A percentile compares a stretch with the other conserved stretches of the same genome.
These are phyloP conservation scores for Whalleya microplaca DNA, from an alignment of 2,329 filamentous ascomycete species.

Conservation along the genomic window DNA sequence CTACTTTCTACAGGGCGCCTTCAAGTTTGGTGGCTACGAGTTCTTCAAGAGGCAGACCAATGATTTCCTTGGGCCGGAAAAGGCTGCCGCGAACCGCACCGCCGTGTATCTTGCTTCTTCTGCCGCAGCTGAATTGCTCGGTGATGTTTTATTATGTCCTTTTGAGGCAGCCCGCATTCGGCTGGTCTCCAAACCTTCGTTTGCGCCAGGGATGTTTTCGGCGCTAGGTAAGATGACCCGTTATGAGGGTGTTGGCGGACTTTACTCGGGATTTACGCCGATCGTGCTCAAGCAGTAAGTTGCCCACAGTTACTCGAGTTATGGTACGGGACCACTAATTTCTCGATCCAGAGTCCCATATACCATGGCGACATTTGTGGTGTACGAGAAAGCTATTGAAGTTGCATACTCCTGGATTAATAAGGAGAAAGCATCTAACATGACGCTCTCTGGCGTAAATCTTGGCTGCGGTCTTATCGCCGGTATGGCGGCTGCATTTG, in stretches of 20 bases:
- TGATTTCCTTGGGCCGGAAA: conserved; percentile 29
- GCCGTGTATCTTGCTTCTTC: conserved; percentile 31
- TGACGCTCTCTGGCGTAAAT: conserved; percentile 27
- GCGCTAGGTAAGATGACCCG: conserved; percentile 28
- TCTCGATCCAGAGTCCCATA: conserved; percentile 28
- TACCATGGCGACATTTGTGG: conserved; percentile 33
- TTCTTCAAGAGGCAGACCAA: conserved; percentile 31
- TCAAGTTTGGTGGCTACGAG: conserved; percentile 35
- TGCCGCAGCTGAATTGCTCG: conserved; percentile 31
- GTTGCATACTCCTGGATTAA: conserved; percentile 26
- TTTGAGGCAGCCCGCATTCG: conserved; percentile 34
- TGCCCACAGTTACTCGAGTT: background rate
- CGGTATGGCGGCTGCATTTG: conserved; percentile 32
- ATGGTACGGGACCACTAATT: conserved; percentile 1
- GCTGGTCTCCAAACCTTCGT: conserved; percentile 31
- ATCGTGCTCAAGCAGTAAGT: conserved; percentile 34
- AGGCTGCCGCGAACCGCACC: conserved; percentile 26
- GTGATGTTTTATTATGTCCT: conserved; percentile 31
- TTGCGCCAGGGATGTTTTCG: conserved; percentile 24
- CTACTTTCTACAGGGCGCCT: conserved; percentile 34
- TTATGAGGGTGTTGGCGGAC: conserved; percentile 29
- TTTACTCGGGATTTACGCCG: conserved; percentile 33
- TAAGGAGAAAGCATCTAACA: conserved; percentile 26
- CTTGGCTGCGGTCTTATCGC: conserved; percentile 31
- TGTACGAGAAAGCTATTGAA: conserved; percentile 32